These are phyloP conservation scores for Elsinoe batatas DNA, from an alignment of 2,329 filamentous ascomycete species.

Conservation along the genomic window DNA sequence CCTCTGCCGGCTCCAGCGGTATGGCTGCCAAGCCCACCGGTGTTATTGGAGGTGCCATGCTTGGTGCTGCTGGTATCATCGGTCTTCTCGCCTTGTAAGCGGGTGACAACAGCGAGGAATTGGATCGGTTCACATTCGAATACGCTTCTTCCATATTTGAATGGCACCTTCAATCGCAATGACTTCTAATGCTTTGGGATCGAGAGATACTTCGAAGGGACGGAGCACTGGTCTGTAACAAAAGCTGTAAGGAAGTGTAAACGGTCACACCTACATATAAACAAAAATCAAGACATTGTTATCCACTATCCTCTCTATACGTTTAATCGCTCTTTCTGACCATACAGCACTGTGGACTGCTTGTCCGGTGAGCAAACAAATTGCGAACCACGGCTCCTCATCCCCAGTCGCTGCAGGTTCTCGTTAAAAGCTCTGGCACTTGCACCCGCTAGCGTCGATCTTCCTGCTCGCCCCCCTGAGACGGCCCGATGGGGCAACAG, in stretches of 20 bases:
- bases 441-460: background rate
- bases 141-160: background rate
- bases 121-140: background rate
- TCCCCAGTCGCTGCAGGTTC: background rate
- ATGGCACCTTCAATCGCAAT: background rate
- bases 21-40: conserved; percentile 29
- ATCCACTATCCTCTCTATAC: background rate
- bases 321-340: background rate
- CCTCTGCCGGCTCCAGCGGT: conserved; percentile 17
- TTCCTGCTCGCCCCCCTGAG: background rate
- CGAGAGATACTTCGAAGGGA: background rate
- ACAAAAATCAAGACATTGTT: background rate
- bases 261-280: background rate
- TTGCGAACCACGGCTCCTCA: background rate
- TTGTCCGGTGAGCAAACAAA: background rate
- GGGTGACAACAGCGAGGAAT: background rate
- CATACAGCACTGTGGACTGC: background rate
- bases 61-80: conserved; percentile 32
- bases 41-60: conserved; percentile 31
- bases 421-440: background rate
- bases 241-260: background rate
- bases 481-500: background rate
- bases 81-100: conserved; percentile 35
- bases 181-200: background rate
- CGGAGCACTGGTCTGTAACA: background rate